Evolutionary conservation across 345 rosid genomes (phyloP).

Genomic region (Hypericum androsaemum): DNA sequence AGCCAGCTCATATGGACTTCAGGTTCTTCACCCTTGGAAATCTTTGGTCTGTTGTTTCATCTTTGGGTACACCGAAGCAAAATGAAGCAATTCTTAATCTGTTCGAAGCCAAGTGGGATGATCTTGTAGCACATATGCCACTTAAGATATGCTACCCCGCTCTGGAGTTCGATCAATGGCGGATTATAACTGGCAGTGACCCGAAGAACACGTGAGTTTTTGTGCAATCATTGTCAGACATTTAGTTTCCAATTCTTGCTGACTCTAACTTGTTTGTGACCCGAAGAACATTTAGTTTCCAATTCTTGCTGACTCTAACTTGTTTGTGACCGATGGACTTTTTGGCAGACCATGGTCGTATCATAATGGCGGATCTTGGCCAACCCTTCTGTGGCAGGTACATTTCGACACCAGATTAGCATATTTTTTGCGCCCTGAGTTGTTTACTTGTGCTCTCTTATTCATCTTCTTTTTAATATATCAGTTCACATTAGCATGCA

Average conservation of each 20-base stretch:
- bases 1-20: constrained; percentile 87
- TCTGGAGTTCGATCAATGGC: constrained; percentile 84
- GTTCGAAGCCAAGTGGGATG: constrained; percentile 75
- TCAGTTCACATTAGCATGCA: constrained; percentile 95
- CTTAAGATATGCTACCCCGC: constrained; percentile 94
- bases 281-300: constrained; percentile 49
- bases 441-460: neutral
- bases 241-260: neutral
- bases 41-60: constrained; percentile 74
- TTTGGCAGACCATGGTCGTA: constrained; percentile 89
- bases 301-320: neutral
- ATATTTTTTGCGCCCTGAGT: neutral
- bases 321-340: constrained; percentile 9
- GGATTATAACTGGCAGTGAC: constrained; percentile 87
- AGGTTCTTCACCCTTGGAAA: constrained; percentile 80
- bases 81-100: constrained; percentile 61
- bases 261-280: constrained; percentile 30
- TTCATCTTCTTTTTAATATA: constrained; percentile 1
- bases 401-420: neutral
- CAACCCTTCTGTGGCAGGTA: constrained; percentile 99
- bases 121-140: constrained; percentile 70
- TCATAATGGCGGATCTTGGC: constrained; percentile 99
- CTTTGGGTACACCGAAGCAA: constrained; percentile 69
- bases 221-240: neutral
- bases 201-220: constrained; percentile 86